Evolutionary conservation across 176 grass and related monocot genomes (phyloP).

Genomic region (Dendrocalamus sinicus): DNA sequence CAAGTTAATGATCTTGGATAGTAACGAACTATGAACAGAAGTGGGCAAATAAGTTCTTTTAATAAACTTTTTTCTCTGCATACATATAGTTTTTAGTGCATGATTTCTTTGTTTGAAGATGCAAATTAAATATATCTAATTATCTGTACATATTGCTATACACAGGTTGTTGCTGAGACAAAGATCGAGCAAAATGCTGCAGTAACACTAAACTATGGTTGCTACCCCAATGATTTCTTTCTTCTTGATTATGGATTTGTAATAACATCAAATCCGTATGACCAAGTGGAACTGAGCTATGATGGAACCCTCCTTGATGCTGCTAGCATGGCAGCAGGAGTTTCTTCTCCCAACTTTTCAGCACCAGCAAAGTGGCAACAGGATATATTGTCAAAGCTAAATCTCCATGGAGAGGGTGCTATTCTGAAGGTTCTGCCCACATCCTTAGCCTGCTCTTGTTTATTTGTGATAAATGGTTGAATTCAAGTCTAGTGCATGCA

Average conservation of each 20-base stretch:
- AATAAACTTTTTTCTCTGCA: not conserved
- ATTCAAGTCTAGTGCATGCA: not conserved
- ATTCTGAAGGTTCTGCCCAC: conserved; percentile 63
- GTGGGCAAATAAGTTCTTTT: not conserved
- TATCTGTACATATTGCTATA: not conserved
- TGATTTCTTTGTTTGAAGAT: not conserved
- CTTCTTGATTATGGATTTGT: conserved; percentile 98
- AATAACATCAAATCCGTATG: conserved; percentile 77
- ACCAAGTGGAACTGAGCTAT: conserved; percentile 85
- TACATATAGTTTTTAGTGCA: not conserved
- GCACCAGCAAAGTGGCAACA: conserved; percentile 78
- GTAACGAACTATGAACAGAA: not conserved
- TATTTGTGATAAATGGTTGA: conserved; percentile 25
- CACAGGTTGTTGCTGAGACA: conserved; percentile 73
- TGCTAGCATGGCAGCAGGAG: conserved; percentile 86
- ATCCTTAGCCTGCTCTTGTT: not conserved
- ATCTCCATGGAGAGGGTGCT: conserved; percentile 72
- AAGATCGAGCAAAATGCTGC: conserved; percentile 65
- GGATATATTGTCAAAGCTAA: conserved; percentile 72
- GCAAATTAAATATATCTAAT: conserved; percentile 4
- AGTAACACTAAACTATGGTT: conserved; percentile 88
- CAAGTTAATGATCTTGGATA: conserved; percentile 13
- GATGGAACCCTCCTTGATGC: conserved; percentile 88
- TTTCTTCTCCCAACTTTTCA: conserved; percentile 77
- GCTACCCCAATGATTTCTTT: conserved; percentile 88